Percentiles rank a stretch among this genome's conserved stretches.
phyloP scores from a whole-genome alignment of 257 asterid species.

The Solanum chilense region DNA sequence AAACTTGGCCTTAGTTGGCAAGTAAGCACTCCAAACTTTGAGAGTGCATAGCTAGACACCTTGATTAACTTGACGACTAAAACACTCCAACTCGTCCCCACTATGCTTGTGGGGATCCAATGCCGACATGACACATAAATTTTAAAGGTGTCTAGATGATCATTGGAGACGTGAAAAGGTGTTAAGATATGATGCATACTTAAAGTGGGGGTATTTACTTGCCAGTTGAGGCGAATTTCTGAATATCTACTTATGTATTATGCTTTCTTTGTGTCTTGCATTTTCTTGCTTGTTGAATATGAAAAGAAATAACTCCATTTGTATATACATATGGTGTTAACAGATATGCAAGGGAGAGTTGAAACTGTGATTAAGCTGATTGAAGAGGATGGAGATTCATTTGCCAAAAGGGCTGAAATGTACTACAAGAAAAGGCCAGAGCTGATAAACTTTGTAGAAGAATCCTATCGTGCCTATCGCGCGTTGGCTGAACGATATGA shows the following conservation, averaged over 20 bases:
- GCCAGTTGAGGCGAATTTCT: neutral
- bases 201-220: neutral
- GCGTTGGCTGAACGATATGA: constrained; percentile 86
- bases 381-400: constrained; percentile 87
- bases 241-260: neutral
- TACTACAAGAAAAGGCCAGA: constrained; percentile 84
- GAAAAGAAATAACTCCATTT: neutral
- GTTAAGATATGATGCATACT: neutral
- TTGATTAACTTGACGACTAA: neutral
- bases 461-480: constrained; percentile 56
- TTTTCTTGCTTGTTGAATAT: neutral
- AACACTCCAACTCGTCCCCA: neutral
- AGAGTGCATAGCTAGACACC: neutral
- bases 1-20: neutral
- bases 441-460: constrained; percentile 62
- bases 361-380: constrained; percentile 63
- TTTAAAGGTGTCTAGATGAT: neutral
- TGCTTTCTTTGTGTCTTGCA: neutral
- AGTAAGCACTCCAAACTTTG: neutral
- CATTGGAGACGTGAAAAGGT: neutral
- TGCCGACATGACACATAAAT: neutral
- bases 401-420: constrained; percentile 86
- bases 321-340: neutral
- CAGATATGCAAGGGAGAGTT: constrained; percentile 85
- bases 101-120: neutral